Conservation (phyloP, 345 rosid species). For the Eutrema yunnanense region DNA sequence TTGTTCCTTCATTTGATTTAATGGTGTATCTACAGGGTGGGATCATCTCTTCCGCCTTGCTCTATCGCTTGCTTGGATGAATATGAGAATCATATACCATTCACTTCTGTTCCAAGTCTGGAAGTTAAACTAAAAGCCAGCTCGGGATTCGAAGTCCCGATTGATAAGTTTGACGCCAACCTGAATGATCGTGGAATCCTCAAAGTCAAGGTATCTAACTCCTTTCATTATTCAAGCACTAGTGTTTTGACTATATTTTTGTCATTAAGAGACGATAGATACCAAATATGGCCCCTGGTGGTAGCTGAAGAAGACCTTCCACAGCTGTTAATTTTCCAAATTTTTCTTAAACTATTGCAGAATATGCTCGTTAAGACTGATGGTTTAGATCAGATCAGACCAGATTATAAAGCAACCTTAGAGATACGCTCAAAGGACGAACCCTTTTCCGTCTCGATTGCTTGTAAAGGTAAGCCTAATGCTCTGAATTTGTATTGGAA, state of each 20-base stretch:
- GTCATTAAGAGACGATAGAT: not conserved
- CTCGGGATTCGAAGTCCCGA: not conserved
- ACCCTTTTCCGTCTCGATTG: constrained; percentile 29
- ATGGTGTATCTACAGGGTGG: constrained; percentile 41
- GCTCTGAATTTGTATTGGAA: not conserved
- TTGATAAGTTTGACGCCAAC: constrained; percentile 19
- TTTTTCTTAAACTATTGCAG: constrained; percentile 21
- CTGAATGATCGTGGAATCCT: constrained; percentile 31
- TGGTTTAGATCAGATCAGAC: constrained; percentile 39
- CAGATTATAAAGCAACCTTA: constrained; percentile 39
- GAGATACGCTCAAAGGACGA: constrained; percentile 32
- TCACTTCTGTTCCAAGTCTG: constrained; percentile 35
- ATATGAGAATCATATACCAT: constrained; percentile 38
- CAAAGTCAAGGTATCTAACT: constrained; percentile 35
- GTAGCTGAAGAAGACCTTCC: no score
- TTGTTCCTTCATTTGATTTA: not conserved
- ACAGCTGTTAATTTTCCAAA: no score
- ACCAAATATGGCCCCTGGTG: not conserved
- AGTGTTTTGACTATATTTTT: not conserved
- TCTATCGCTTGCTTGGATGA: constrained; percentile 45
- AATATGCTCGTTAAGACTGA: constrained; percentile 34
- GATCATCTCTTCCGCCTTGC: constrained; percentile 34
- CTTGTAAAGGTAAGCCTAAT: constrained; percentile 42
- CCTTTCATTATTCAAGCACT: not conserved
- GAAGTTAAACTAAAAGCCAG: constrained; percentile 27